Percentiles rank a stretch among this genome's conserved stretches.
phyloP scores from a whole-genome alignment of 1,139 yeast species.

The Scheffersomyces quercinus region DNA sequence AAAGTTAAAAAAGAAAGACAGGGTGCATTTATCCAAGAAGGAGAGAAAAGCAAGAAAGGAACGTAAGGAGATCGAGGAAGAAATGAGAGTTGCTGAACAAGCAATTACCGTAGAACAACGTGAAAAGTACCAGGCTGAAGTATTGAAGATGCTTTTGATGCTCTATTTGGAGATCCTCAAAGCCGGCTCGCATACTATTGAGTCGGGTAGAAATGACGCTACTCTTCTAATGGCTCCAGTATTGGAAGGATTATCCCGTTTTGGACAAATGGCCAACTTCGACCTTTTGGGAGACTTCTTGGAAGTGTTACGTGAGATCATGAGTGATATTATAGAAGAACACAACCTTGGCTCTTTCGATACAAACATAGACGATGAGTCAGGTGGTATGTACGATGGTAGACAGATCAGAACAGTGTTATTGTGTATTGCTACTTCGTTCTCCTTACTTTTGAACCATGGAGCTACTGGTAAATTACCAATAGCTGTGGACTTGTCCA shows the following conservation, averaged over 20 bases:
- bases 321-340: constrained; percentile 45
- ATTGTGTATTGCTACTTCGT: constrained; percentile 86
- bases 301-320: constrained; percentile 81
- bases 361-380: constrained; percentile 20
- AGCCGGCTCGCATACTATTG: constrained; percentile 32
- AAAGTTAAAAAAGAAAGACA: constrained; percentile 76
- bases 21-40: constrained; percentile 85
- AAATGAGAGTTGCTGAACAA: constrained; percentile 82
- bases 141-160: constrained; percentile 68
- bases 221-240: constrained; percentile 72
- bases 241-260: constrained; percentile 85
- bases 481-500: constrained; percentile 63
- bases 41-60: constrained; percentile 88
- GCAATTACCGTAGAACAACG: constrained; percentile 86
- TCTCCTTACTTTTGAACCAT: constrained; percentile 76
- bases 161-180: constrained; percentile 78
- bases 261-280: constrained; percentile 89
- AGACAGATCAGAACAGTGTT: constrained; percentile 66
- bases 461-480: constrained; percentile 56
- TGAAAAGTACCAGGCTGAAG: constrained; percentile 81
- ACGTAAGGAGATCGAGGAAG: constrained; percentile 82
- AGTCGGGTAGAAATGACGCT: constrained; percentile 51
- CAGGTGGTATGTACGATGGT: constrained; percentile 34
- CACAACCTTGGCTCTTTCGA: constrained; percentile 23
- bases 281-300: constrained; percentile 90